Percentiles rank a stretch among this genome's conserved stretches.
These are phyloP conservation scores for Arthrobotrys conoides DNA, from an alignment of 2,329 filamentous ascomycete species.

Conservation along the genomic window DNA sequence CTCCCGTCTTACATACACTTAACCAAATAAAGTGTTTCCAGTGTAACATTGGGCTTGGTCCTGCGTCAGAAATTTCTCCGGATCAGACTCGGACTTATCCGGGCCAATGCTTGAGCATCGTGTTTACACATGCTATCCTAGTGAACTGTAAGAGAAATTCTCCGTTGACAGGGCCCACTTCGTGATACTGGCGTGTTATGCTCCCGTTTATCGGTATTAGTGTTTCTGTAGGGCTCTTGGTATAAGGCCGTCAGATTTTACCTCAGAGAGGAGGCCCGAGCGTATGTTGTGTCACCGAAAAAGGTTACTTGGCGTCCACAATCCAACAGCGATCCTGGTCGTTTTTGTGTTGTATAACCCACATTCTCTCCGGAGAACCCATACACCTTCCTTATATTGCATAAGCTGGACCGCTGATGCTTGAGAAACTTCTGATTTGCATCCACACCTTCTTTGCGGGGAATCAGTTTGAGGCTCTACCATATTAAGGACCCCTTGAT, in stretches of 20 bases:
- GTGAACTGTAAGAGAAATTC: slow-evolving; percentile 15
- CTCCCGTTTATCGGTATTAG: slow-evolving; percentile 14
- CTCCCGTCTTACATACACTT: slow-evolving; percentile 21
- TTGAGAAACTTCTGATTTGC: not conserved
- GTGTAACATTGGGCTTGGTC: slow-evolving; percentile 5
- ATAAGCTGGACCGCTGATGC: not conserved
- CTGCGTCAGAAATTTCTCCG: slow-evolving; percentile 20
- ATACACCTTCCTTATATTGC: not conserved
- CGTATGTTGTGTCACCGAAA: slow-evolving; percentile 12
- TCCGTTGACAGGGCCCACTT: slow-evolving; percentile 8
- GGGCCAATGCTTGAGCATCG: not conserved
- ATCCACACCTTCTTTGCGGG: slow-evolving; percentile 8
- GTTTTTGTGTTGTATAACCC: slow-evolving; percentile 7
- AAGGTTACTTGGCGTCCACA: slow-evolving; percentile 5
- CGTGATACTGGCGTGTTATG: slow-evolving; percentile 31
- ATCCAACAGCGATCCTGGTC: slow-evolving; percentile 7
- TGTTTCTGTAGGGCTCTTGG: slow-evolving; percentile 23
- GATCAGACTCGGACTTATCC: slow-evolving; percentile 20
- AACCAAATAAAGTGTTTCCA: slow-evolving; percentile 8
- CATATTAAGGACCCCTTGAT: not conserved
- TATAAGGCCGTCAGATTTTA: slow-evolving; percentile 13
- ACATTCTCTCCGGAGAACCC: not conserved
- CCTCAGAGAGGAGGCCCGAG: slow-evolving; percentile 6
- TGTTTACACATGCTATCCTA: slow-evolving; percentile 12
- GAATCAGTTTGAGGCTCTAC: not conserved